Base-by-base conservation (phyloP, 495 filamentous ascomycete species). In the Astrothelium macrocarpum region DNA sequence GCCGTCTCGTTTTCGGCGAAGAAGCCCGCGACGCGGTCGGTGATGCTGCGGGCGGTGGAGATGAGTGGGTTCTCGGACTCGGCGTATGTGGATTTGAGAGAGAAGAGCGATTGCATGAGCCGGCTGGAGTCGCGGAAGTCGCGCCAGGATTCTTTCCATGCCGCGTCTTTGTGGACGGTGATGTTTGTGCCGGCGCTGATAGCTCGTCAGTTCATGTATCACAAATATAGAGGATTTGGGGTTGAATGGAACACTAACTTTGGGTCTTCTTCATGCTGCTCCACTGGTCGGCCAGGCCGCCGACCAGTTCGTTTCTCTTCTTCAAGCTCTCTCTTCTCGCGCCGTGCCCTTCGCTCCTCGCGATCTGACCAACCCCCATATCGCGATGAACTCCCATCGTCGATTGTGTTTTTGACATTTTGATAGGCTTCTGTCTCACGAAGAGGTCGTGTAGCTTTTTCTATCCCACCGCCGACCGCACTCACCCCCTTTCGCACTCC, bases 1-100 rank as follows among this genome's bases (percentile, higher is more conserved):
- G 94, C 94, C 12, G 94, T 96, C 76, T 98, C 94, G 74, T 96
- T 98, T 74, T 97, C 94, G 39, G 94, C 94, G 67, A 98, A 98
- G 76, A 97, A 97, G 29, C 95, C 91, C 59, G 89, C 90, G 32
- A 98, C 82, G 46, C 89, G 84, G 74, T 98, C 94, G 12, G 91
- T 90, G 65, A 98, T 95, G 75, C 88, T 91, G 68, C 94, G 88
- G 1, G 93, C 94, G 5, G 91, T 96, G 53, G 85, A 87, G 72
- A 98, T 91, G 23, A 98, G 79, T 0, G 94, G 95, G 74, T 98
- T 97, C 72, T 97, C 92, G 31, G 92, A 96, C 76, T 98, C 94
- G 63, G 94, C 86, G 79, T 96, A 97, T 60, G 84, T 84, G 46
- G 82, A 83, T 75, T 92, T 90, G 67, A 94, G 78, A 65, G 81